Evolutionary conservation across 2,329 filamentous ascomycete genomes (phyloP).

Genomic region (Dactylellina sp.): DNA sequence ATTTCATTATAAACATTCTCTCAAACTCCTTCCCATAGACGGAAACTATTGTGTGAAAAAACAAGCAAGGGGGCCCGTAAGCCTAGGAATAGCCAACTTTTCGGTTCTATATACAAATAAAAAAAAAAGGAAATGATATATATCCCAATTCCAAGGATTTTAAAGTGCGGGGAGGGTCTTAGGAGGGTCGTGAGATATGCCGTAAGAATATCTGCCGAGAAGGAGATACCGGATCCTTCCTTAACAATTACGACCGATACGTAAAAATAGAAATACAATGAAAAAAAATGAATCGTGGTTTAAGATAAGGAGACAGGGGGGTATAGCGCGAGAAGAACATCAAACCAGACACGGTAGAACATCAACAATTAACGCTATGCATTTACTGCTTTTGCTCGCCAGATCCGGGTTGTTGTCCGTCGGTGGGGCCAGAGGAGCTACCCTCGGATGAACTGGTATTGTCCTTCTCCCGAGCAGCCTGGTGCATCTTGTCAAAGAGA

Average conservation of each 20-base stretch:
- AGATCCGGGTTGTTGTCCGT: constrained; percentile 67
- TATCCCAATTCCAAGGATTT: constrained; percentile 23
- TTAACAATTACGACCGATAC: constrained; percentile 57
- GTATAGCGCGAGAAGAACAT: constrained; percentile 43
- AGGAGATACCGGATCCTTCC: constrained; percentile 59
- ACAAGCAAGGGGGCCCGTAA: constrained; percentile 58
- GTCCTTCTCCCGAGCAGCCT: constrained; percentile 77
- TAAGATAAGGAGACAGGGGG: constrained; percentile 47
- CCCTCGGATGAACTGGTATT: constrained; percentile 68
- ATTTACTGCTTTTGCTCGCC: constrained; percentile 74
- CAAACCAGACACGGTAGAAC: constrained; percentile 31
- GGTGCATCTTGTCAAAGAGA: constrained; percentile 99
- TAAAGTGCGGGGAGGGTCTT: constrained; percentile 3
- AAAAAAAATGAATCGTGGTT: constrained; percentile 46
- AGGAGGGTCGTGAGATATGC: constrained; percentile 57
- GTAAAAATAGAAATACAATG: constrained; percentile 60
- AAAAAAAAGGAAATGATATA: constrained; percentile 25
- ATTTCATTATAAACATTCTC: constrained; percentile 56
- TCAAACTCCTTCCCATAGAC: constrained; percentile 56
- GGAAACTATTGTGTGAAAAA: constrained; percentile 28
- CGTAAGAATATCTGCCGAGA: constrained; percentile 58
- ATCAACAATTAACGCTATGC: constrained; percentile 20
- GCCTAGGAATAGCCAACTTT: constrained; percentile 57
- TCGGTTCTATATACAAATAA: constrained; percentile 55
- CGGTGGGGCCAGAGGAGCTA: constrained; percentile 67